Conservation (phyloP, 2,329 filamentous ascomycete species). For the Botrytis galanthina region DNA sequence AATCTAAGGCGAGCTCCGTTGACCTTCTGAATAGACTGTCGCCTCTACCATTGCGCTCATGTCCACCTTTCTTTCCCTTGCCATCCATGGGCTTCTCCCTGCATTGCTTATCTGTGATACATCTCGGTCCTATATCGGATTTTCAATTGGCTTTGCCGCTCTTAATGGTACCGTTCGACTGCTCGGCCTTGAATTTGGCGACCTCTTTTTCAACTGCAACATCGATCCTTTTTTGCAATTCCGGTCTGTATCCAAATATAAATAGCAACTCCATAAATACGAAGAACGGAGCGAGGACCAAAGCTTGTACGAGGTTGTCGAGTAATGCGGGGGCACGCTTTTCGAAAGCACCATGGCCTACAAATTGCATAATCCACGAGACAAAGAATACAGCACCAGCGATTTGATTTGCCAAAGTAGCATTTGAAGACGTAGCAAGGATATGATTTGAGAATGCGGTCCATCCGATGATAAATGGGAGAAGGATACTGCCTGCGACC, state of each 20-base stretch:
- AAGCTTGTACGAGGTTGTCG: constrained; percentile 86
- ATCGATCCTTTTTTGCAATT: constrained; percentile 78
- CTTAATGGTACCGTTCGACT: constrained; percentile 45
- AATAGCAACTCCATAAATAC: constrained; percentile 97
- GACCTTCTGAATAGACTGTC: not conserved
- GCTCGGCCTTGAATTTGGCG: constrained; percentile 65
- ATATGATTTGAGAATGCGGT: constrained; percentile 76
- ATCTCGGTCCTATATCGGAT: not conserved
- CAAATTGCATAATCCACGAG: constrained; percentile 84
- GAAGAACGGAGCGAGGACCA: constrained; percentile 92
- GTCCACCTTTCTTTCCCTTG: not conserved
- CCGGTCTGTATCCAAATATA: constrained; percentile 82
- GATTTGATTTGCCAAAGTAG: constrained; percentile 49
- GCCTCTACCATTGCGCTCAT: not conserved
- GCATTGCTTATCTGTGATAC: not conserved
- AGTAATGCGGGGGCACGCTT: constrained; percentile 82
- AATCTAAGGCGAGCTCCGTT: not conserved
- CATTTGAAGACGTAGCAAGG: constrained; percentile 44
- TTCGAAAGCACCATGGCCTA: constrained; percentile 89
- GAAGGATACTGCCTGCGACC: constrained; percentile 77
- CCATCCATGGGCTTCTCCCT: not conserved
- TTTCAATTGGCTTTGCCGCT: constrained; percentile 50
- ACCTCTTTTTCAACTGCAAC: constrained; percentile 74
- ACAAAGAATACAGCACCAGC: constrained; percentile 68
- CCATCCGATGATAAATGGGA: constrained; percentile 70